Conservation (phyloP, 2,329 filamentous ascomycete species). For the Onygenales sp. region DNA sequence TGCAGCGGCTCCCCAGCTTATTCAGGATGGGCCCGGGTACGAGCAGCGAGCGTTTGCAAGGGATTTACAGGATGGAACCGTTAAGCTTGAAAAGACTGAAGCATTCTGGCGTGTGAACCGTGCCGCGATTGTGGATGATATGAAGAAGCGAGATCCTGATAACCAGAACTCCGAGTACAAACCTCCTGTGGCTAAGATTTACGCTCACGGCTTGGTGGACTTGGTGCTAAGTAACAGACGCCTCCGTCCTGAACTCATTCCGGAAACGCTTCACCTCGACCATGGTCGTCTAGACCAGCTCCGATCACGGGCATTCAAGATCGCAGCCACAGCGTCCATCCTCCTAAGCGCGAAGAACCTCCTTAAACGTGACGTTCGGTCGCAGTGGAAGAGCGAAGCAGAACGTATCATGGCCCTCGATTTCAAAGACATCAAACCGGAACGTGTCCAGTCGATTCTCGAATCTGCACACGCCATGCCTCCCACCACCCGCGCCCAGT, state of each 20-base stretch:
- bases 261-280: conserved; percentile 53
- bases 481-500: conserved; percentile 32
- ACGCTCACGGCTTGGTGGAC: conserved; percentile 52
- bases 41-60: conserved; percentile 50
- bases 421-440: conserved; percentile 31
- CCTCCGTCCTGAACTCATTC: conserved; percentile 43
- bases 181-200: conserved; percentile 36
- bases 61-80: conserved; percentile 43
- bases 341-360: conserved; percentile 57
- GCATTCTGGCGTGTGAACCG: conserved; percentile 44
- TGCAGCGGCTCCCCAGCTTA: conserved; percentile 49
- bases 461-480: conserved; percentile 42
- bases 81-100: conserved; percentile 44
- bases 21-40: conserved; percentile 53
- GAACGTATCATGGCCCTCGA: conserved; percentile 47
- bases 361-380: conserved; percentile 54
- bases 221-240: conserved; percentile 46
- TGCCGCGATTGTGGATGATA: conserved; percentile 37
- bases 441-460: conserved; percentile 36
- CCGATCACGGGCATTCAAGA: conserved; percentile 45
- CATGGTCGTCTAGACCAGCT: conserved; percentile 43
- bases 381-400: conserved; percentile 54
- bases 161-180: conserved; percentile 24
- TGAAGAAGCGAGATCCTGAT: conserved; percentile 38
- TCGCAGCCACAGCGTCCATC: conserved; percentile 53